Evolutionary conservation across 768 basidiomycete species (phyloP).

Genomic region (Hemileccinum rubropunctum): DNA sequence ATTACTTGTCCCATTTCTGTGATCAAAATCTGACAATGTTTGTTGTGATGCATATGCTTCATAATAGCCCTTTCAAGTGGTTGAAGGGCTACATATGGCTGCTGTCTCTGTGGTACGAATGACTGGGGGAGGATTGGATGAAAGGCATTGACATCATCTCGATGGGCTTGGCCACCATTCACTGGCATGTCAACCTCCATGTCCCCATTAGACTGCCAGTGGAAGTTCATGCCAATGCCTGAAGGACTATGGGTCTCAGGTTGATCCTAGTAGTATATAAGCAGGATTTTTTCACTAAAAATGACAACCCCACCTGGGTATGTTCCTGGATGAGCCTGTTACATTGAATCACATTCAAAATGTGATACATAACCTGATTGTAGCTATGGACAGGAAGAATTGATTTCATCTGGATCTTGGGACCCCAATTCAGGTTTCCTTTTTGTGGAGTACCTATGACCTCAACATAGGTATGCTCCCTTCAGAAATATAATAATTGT

Average conservation of each 20-base stretch:
- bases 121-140: conserved; percentile 7
- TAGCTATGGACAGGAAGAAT: conserved; percentile 17
- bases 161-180: neutral
- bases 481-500: conserved; percentile 2
- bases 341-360: conserved; percentile 20
- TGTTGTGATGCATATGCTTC: conserved; percentile 14
- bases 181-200: neutral
- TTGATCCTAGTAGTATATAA: conserved; percentile 5
- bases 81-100: conserved; percentile 16
- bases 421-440: neutral
- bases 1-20: conserved; percentile 15
- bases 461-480: conserved; percentile 21
- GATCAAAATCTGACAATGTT: conserved; percentile 1
- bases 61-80: conserved; percentile 19
- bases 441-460: conserved; percentile 2
- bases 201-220: neutral
- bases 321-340: conserved; percentile 7
- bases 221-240: neutral
- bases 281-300: neutral
- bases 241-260: neutral
- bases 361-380: conserved; percentile 28
- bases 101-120: conserved; percentile 22
- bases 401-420: conserved; percentile 8
- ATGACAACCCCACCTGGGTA: conserved; percentile 7
- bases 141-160: neutral